Conservation (phyloP, 2,329 filamentous ascomycete genomes). For the Ceratocystis huliohia region DNA sequence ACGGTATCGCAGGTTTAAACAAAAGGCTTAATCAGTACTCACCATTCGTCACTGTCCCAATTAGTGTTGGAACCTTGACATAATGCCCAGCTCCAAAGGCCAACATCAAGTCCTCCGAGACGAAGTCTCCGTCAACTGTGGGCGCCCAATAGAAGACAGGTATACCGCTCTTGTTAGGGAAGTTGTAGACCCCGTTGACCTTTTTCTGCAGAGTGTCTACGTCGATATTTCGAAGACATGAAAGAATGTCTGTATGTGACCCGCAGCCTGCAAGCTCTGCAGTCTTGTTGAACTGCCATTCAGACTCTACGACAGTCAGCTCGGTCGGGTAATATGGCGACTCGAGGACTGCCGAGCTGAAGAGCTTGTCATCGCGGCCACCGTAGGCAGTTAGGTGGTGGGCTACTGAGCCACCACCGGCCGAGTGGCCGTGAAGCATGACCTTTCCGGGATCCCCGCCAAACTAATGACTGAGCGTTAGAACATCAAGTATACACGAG, state of each 20-base stretch:
- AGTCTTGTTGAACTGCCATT: slow-evolving; percentile 36
- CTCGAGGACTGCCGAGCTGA: slow-evolving; percentile 35
- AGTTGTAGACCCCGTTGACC: slow-evolving; percentile 32
- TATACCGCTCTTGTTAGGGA: slow-evolving; percentile 28
- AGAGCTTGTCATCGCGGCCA: slow-evolving; percentile 35
- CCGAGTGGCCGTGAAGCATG: slow-evolving; percentile 33
- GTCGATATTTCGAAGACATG: slow-evolving; percentile 32
- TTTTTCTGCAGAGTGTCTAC: slow-evolving; percentile 29
- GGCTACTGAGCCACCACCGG: slow-evolving; percentile 34
- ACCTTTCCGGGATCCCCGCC: slow-evolving; percentile 36
- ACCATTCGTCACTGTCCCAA: slow-evolving; percentile 36
- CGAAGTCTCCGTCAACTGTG: slow-evolving; percentile 36
- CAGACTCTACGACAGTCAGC: slow-evolving; percentile 33
- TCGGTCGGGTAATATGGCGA: slow-evolving; percentile 40
- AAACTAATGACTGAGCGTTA: slow-evolving; percentile 27
- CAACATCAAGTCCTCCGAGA: slow-evolving; percentile 32
- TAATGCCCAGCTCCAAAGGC: slow-evolving; percentile 33
- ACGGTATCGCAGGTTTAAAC: not conserved
- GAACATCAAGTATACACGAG: not conserved
- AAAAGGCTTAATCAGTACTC: slow-evolving; percentile 19
- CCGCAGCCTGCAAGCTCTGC: slow-evolving; percentile 30
- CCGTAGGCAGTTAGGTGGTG: slow-evolving; percentile 40
- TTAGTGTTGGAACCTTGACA: slow-evolving; percentile 34
- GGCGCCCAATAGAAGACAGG: slow-evolving; percentile 41
- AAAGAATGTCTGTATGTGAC: slow-evolving; percentile 27